Percentiles rank a stretch among this genome's conserved stretches.
Evolutionary conservation across 108 stramenopile genomes (phyloP).

Genomic region (Nitzschia sp.): DNA sequence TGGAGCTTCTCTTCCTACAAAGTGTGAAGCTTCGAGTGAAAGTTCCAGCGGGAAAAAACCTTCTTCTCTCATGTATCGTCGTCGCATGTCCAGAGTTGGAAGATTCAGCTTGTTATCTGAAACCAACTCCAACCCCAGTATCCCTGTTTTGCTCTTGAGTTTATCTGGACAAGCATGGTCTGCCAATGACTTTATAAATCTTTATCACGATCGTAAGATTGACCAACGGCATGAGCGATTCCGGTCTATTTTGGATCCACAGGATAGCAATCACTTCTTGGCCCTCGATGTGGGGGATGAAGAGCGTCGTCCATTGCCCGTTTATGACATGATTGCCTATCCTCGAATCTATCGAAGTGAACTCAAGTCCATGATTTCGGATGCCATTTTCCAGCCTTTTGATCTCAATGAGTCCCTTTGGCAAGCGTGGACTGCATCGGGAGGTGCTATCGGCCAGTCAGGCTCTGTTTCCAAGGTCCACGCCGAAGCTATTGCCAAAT

Average conservation of each 20-base stretch:
- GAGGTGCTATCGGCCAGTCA: conserved; percentile 54
- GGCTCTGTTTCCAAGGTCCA: conserved; percentile 17
- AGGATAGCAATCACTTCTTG: conserved; percentile 21
- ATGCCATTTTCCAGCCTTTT: conserved; percentile 54
- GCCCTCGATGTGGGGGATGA: background rate
- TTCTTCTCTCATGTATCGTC: background rate
- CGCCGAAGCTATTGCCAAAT: background rate
- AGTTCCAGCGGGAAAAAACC: background rate
- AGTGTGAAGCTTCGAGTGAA: conserved; percentile 4
- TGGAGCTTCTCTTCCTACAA: background rate
- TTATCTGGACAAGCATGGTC: conserved; percentile 57
- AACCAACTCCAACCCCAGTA: conserved; percentile 62
- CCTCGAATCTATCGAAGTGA: conserved; percentile 61
- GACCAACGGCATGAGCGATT: conserved; percentile 65
- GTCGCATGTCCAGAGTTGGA: conserved; percentile 80
- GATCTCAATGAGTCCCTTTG: conserved; percentile 54
- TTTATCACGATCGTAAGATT: conserved; percentile 56
- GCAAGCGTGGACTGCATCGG: conserved; percentile 48
- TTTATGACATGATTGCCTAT: conserved; percentile 50
- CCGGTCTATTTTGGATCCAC: conserved; percentile 14
- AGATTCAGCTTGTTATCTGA: conserved; percentile 72
- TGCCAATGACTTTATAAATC: conserved; percentile 50
- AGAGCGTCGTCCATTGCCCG: conserved; percentile 33
- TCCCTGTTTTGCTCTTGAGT: conserved; percentile 70
- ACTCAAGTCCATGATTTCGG: conserved; percentile 57